A percentile compares a stretch with the other conserved stretches of the same genome.
These are phyloP conservation scores for Vigna trinervia DNA, from an alignment of 306 rosid species.

Conservation along the genomic window DNA sequence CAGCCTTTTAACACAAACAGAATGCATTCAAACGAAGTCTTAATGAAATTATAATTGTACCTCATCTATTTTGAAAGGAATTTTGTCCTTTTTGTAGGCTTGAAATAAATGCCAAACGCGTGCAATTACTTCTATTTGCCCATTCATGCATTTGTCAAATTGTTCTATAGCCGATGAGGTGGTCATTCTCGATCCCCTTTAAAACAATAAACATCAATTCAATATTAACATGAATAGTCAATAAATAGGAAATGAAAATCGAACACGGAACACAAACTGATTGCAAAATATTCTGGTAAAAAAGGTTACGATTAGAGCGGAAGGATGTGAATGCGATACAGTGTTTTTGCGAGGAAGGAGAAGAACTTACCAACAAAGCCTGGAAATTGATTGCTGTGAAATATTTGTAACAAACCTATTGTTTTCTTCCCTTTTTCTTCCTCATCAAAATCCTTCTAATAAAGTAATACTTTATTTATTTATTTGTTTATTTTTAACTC, in stretches of 20 bases:
- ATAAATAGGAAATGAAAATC: neutral
- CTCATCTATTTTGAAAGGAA: conserved; percentile 78
- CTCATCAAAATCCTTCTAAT: too few relatives aligned
- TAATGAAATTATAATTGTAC: conserved; percentile 33
- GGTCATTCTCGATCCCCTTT: conserved; percentile 32
- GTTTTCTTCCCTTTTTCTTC: too few relatives aligned
- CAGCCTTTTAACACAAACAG: neutral
- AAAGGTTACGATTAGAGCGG: neutral
- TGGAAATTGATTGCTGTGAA: neutral
- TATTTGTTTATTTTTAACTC: too few relatives aligned
- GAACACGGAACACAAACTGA: neutral
- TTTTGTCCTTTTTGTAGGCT: conserved; percentile 50
- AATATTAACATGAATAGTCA: neutral
- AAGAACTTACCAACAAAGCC: conserved; percentile 13
- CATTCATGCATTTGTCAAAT: conserved; percentile 51
- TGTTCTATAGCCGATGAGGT: conserved; percentile 42
- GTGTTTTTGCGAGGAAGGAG: neutral
- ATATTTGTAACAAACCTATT: neutral
- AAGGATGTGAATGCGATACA: neutral
- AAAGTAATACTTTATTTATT: too few relatives aligned
- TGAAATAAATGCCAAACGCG: conserved; percentile 43
- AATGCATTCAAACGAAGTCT: conserved; percentile 17
- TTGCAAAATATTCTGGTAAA: neutral
- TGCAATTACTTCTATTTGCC: conserved; percentile 43
- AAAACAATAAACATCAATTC: conserved; percentile 29